Conservation (phyloP, 371 early-diverging fungal species). For the Umbelopsis sp. region DNA sequence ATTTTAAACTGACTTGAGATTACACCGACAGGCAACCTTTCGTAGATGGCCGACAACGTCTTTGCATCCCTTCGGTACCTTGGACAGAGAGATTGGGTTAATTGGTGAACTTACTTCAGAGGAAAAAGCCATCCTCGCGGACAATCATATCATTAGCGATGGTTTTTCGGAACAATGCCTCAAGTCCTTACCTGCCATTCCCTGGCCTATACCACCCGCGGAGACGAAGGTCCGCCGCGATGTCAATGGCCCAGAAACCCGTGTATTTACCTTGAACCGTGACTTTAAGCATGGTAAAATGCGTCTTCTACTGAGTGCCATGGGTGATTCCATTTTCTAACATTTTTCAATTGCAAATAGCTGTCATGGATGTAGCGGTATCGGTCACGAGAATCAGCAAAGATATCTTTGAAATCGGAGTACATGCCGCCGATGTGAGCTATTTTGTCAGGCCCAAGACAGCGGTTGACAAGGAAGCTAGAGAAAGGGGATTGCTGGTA, state of each 20-base stretch:
- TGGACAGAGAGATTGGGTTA: slow-evolving; percentile 45
- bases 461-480: slow-evolving; percentile 80
- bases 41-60: slow-evolving; percentile 47
- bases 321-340: too few species aligned
- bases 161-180: slow-evolving; percentile 32
- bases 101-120: slow-evolving; percentile 44
- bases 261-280: slow-evolving; percentile 3
- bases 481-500: slow-evolving; percentile 76
- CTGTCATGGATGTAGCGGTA: slow-evolving; percentile 30
- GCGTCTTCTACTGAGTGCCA: too few species aligned
- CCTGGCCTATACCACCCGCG: background rate
- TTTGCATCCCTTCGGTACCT: slow-evolving; percentile 45
- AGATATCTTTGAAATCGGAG: slow-evolving; percentile 67
- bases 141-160: slow-evolving; percentile 41
- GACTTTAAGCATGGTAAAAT: slow-evolving; percentile 10
- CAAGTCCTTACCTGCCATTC: slow-evolving; percentile 23
- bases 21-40: slow-evolving; percentile 30
- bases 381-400: slow-evolving; percentile 29
- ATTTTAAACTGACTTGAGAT: background rate
- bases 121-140: slow-evolving; percentile 38
- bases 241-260: slow-evolving; percentile 4
- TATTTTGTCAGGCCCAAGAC: slow-evolving; percentile 72
- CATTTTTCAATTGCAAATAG: background rate
- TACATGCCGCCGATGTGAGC: slow-evolving; percentile 92
- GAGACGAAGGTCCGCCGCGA: slow-evolving; percentile 3